These are phyloP conservation scores for Pleurotus tuber-regium DNA, from an alignment of 768 basidiomycete species.

Conservation along the genomic window DNA sequence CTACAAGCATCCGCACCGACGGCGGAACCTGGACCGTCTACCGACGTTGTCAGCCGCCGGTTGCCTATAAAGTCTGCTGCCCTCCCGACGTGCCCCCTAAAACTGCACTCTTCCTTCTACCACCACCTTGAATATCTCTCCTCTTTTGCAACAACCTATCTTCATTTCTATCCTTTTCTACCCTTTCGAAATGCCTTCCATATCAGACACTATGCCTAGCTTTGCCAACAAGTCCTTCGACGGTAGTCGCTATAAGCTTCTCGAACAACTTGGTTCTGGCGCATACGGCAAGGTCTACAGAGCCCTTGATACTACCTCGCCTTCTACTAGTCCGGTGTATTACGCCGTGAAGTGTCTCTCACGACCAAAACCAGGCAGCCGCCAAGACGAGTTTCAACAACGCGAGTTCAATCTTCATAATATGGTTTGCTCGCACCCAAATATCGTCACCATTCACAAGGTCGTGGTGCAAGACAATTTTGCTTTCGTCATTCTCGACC, in stretches of 20 bases:
- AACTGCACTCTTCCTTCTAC: constrained; percentile 14
- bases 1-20: too few species aligned
- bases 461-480: constrained; percentile 57
- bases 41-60: constrained; percentile 3
- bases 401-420: constrained; percentile 68
- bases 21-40: too few species aligned
- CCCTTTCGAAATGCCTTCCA: constrained; percentile 34
- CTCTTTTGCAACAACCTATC: constrained; percentile 17
- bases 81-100: constrained; percentile 8
- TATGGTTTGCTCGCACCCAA: constrained; percentile 50
- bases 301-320: constrained; percentile 51
- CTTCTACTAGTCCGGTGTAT: constrained; percentile 35
- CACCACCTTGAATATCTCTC: constrained; percentile 11
- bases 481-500: constrained; percentile 67
- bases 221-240: constrained; percentile 52
- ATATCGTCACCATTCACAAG: constrained; percentile 68
- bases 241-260: constrained; percentile 58
- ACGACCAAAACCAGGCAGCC: constrained; percentile 50
- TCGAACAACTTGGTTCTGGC: constrained; percentile 66
- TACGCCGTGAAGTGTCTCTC: constrained; percentile 79
- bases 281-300: constrained; percentile 79
- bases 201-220: constrained; percentile 45
- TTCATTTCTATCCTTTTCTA: constrained; percentile 14
- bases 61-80: constrained; percentile 2
- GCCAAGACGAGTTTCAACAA: constrained; percentile 55